phyloP scores from a whole-genome alignment of 2,329 filamentous ascomycete genomes.

The Fusarium subglutinans region DNA sequence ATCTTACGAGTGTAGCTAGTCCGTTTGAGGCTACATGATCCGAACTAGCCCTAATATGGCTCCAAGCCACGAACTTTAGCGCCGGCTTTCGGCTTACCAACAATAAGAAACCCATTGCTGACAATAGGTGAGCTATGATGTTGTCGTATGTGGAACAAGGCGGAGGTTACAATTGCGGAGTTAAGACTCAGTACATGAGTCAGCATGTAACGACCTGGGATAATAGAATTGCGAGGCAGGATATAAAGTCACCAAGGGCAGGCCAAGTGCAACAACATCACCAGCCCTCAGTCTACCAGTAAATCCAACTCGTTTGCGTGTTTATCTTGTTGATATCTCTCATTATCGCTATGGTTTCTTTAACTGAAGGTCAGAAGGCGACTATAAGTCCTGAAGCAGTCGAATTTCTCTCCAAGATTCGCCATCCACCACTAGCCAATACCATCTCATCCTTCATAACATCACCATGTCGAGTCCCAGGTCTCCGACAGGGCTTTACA shows the following conservation, averaged over 20 bases:
- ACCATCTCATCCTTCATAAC: background rate
- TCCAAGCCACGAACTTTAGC: background rate
- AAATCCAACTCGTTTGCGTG: rapidly evolving
- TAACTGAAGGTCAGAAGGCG: background rate
- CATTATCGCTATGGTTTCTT: background rate
- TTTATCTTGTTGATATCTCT: rapidly evolving
- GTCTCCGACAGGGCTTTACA: background rate
- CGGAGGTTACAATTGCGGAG: rapidly evolving
- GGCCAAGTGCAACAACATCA: no score
- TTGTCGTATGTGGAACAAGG: background rate
- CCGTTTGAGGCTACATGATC: background rate
- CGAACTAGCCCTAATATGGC: background rate
- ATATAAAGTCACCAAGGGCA: no score
- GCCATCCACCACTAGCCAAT: background rate
- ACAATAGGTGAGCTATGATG: background rate
- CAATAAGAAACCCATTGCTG: rapidly evolving
- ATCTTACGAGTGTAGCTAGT: background rate
- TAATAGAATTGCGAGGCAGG: no score
- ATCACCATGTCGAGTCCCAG: background rate
- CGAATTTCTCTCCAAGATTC: background rate
- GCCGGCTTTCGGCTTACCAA: background rate
- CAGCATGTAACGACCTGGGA: no score
- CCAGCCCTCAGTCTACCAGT: no score
- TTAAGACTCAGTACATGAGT: rapidly evolving
- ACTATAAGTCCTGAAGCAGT: background rate